phyloP scores from a whole-genome alignment of 2,329 filamentous ascomycete species.

The Alternaria brassicicola region DNA sequence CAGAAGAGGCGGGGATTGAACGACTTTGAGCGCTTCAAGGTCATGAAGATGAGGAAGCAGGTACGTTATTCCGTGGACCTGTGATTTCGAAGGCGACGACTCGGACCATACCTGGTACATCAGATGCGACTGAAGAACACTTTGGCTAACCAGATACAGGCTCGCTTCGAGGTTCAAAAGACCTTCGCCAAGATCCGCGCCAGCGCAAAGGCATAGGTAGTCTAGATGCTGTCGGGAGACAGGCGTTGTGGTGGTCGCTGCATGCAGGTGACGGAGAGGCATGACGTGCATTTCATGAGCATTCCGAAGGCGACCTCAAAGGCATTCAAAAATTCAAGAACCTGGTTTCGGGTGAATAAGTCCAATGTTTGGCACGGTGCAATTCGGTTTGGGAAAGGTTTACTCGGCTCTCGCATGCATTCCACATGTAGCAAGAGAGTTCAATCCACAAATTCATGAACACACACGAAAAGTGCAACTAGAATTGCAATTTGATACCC shows the following conservation, averaged over 20 bases:
- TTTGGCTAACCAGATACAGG: slow-evolving; percentile 52
- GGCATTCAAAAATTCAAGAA: slow-evolving; percentile 50
- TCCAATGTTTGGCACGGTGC: slow-evolving; percentile 49
- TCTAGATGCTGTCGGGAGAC: slow-evolving; percentile 37
- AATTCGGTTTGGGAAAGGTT: slow-evolving; percentile 49
- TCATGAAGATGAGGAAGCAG: slow-evolving; percentile 99
- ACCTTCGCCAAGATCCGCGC: slow-evolving; percentile 81
- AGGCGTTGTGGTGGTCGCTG: slow-evolving; percentile 38
- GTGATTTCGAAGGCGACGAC: background rate
- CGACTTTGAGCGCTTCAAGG: slow-evolving; percentile 99
- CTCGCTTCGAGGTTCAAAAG: slow-evolving; percentile 97
- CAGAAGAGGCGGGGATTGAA: slow-evolving; percentile 88
- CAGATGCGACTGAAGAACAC: slow-evolving; percentile 4
- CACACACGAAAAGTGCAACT: slow-evolving; percentile 38
- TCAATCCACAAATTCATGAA: slow-evolving; percentile 50
- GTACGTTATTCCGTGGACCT: slow-evolving; percentile 57
- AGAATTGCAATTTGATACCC: slow-evolving; percentile 46
- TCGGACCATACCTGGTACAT: background rate
- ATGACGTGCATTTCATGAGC: slow-evolving; percentile 49
- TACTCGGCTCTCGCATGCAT: slow-evolving; percentile 49
- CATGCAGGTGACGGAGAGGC: slow-evolving; percentile 43
- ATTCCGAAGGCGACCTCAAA: slow-evolving; percentile 45
- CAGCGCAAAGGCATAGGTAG: slow-evolving; percentile 48
- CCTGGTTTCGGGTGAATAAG: slow-evolving; percentile 46
- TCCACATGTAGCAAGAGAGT: slow-evolving; percentile 49